Evolutionary conservation across 345 rosid species (phyloP).

Genomic region (Rhodomyrtus tomentosa): DNA sequence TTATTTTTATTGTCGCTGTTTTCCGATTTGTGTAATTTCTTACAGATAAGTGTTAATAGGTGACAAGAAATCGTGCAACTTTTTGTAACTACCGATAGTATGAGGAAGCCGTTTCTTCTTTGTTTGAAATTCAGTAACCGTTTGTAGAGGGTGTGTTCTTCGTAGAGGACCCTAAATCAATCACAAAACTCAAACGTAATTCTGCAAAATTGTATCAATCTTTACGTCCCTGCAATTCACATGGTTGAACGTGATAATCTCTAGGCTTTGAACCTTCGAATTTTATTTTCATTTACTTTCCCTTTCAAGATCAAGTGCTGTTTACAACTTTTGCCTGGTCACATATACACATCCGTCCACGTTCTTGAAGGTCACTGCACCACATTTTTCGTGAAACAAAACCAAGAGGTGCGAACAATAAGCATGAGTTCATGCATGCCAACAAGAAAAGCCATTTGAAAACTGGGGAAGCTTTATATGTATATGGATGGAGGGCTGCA

Average conservation of each 20-base stretch:
- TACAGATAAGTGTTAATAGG: not conserved
- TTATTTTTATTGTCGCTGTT: not conserved
- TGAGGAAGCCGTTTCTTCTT: not conserved
- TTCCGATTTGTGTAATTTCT: not conserved
- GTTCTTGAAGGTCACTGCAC: not conserved
- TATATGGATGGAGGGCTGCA: not conserved
- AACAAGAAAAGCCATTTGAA: not conserved
- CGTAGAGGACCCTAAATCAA: not conserved
- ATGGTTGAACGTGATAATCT: not conserved
- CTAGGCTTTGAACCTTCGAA: fast-evolving
- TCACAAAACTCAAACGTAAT: not conserved
- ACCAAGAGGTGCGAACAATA: not conserved
- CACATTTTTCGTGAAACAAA: not conserved
- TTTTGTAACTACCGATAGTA: not conserved
- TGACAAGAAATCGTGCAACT: not conserved
- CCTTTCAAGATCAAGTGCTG: not conserved
- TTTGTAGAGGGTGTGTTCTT: not conserved
- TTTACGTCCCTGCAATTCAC: not conserved
- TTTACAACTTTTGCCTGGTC: not conserved
- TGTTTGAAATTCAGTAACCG: not conserved
- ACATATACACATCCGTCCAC: not conserved
- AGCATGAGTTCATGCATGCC: not conserved
- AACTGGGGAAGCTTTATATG: not conserved
- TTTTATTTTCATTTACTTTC: not conserved
- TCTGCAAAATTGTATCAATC: not conserved